A percentile compares a stretch with the other conserved stretches of the same genome.
phyloP scores from a whole-genome alignment of 257 asterid species.

The Nicotiana knightiana region DNA sequence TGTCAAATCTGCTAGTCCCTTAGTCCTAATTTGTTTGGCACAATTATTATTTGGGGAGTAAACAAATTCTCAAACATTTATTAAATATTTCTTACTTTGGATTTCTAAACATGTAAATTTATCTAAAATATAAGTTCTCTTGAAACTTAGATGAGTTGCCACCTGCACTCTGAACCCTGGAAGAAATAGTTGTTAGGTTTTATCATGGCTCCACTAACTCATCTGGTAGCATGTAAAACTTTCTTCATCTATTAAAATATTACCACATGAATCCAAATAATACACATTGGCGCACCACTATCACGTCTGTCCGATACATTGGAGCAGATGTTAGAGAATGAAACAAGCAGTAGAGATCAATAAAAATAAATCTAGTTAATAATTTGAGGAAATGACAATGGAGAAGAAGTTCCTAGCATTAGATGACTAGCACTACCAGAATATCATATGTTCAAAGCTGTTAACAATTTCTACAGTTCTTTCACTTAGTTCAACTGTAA shows the following conservation, averaged over 20 bases:
- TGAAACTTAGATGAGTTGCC: not conserved
- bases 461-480: not conserved
- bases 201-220: not conserved
- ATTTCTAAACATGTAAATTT: not conserved
- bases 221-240: not conserved
- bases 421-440: slow-evolving; percentile 1
- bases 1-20: not conserved
- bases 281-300: not conserved
- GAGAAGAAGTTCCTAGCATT: not conserved
- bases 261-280: not conserved
- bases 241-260: not conserved
- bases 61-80: not conserved
- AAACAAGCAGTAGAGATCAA: not conserved
- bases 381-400: not conserved
- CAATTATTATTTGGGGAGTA: not conserved
- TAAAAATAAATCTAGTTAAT: not conserved
- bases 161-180: not conserved
- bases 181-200: not conserved
- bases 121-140: not conserved
- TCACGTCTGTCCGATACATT: not conserved
- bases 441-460: slow-evolving; percentile 4
- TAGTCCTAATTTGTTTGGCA: not conserved
- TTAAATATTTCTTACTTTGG: not conserved
- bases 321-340: not conserved
- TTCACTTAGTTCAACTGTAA: not conserved